phyloP scores from a whole-genome alignment of 2,329 filamentous ascomycete genomes.

The Beauveria sp. region DNA sequence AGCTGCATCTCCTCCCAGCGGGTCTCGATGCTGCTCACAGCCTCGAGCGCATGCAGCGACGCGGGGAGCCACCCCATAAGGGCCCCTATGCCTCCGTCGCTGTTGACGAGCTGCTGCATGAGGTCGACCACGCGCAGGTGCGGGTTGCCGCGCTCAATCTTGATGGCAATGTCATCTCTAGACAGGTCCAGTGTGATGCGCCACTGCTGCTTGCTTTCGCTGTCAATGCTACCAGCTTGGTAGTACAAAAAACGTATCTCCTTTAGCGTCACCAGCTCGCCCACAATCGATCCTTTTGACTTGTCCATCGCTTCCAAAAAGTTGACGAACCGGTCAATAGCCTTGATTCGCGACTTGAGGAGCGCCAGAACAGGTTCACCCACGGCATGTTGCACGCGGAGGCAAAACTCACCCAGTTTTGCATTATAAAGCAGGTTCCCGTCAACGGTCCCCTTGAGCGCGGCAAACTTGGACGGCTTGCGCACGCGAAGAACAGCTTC shows the following conservation, averaged over 20 bases:
- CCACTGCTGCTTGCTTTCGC: slow-evolving; percentile 28
- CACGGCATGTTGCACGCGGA: slow-evolving; percentile 51
- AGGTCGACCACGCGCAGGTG: slow-evolving; percentile 56
- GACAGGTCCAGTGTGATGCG: slow-evolving; percentile 52
- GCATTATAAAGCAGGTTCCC: slow-evolving; percentile 55
- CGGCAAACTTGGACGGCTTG: slow-evolving; percentile 45
- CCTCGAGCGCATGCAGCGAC: slow-evolving; percentile 58
- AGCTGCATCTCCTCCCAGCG: slow-evolving; percentile 37
- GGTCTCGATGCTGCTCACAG: slow-evolving; percentile 52
- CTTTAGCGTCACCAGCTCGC: slow-evolving; percentile 52
- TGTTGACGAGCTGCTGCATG: slow-evolving; percentile 51
- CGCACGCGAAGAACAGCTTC: slow-evolving; percentile 49
- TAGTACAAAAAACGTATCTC: slow-evolving; percentile 64
- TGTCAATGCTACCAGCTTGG: slow-evolving; percentile 19
- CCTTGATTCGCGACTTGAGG: slow-evolving; percentile 53
- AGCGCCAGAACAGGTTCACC: slow-evolving; percentile 51
- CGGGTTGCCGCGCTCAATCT: slow-evolving; percentile 56
- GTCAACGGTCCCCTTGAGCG: slow-evolving; percentile 49
- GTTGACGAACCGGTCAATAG: slow-evolving; percentile 62
- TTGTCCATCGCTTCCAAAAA: slow-evolving; percentile 60
- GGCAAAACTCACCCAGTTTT: slow-evolving; percentile 52
- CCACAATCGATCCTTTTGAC: slow-evolving; percentile 45
- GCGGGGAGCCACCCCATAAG: slow-evolving; percentile 48
- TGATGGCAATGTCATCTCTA: slow-evolving; percentile 45
- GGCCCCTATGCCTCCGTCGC: slow-evolving; percentile 41